phyloP scores from a whole-genome alignment of 805 yeast genomes.

The Ogataea salicorniae region DNA sequence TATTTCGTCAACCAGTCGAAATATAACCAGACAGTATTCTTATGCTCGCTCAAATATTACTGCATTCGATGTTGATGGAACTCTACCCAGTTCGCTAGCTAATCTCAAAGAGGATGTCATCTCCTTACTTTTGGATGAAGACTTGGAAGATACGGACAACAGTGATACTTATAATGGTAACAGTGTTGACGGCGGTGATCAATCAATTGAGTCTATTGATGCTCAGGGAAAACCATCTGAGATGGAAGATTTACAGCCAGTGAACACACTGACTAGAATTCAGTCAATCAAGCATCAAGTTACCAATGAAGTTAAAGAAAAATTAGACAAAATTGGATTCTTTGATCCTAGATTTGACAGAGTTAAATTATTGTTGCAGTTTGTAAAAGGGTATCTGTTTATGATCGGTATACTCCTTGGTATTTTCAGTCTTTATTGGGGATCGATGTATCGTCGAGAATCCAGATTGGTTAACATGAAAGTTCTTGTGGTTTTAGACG shows the following conservation, averaged over 20 bases:
- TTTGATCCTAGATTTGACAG: constrained; percentile 23
- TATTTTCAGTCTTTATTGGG: constrained; percentile 41
- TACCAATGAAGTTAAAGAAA: constrained; percentile 15
- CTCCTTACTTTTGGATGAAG: constrained; percentile 14
- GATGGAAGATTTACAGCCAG: not conserved
- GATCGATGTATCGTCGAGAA: constrained; percentile 30
- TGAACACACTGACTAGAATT: constrained; percentile 6
- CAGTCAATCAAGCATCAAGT: constrained; percentile 14
- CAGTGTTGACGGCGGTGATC: not conserved
- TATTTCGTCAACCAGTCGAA: not conserved
- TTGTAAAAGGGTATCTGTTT: constrained; percentile 21
- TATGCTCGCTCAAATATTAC: constrained; percentile 7
- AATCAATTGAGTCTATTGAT: not conserved
- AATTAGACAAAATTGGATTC: constrained; percentile 20
- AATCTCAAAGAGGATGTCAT: constrained; percentile 14
- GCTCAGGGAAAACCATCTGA: not conserved
- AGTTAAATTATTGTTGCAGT: constrained; percentile 8
- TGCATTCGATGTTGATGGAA: constrained; percentile 11
- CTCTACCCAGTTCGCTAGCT: constrained; percentile 9
- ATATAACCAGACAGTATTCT: constrained; percentile 12
- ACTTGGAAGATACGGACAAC: constrained; percentile 7
- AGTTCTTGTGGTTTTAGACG: constrained; percentile 30
- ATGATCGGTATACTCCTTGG: constrained; percentile 34
- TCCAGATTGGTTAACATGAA: constrained; percentile 27
- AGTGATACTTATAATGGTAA: constrained; percentile 1